Percentiles rank a stretch among this genome's conserved stretches.
These are phyloP conservation scores for Aspergillus uvarum DNA, from an alignment of 2,329 filamentous ascomycete genomes.

Conservation along the genomic window DNA sequence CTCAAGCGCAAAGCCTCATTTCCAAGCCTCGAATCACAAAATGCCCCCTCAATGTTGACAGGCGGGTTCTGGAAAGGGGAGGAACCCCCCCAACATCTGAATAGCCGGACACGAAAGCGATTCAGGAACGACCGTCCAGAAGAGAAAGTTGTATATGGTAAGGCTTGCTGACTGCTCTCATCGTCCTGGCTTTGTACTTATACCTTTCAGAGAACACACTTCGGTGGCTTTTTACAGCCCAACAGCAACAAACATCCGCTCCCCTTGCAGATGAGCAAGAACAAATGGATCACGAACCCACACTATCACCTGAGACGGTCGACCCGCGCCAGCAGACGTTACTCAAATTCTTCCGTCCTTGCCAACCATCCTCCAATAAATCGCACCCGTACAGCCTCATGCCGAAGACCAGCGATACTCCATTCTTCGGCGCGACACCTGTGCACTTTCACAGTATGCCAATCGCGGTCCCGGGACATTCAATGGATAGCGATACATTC, in stretches of 20 bases:
- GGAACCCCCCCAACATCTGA: constrained; percentile 46
- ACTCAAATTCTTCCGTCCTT: constrained; percentile 41
- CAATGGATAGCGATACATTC: constrained; percentile 23
- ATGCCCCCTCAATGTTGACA: constrained; percentile 24
- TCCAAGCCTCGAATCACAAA: constrained; percentile 45
- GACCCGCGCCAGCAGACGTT: constrained; percentile 44
- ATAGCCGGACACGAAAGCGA: constrained; percentile 59
- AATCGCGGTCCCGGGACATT: constrained; percentile 16
- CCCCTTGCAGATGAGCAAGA: constrained; percentile 21
- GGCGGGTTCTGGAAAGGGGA: constrained; percentile 31
- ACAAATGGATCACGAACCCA: constrained; percentile 25
- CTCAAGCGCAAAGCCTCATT: constrained; percentile 61
- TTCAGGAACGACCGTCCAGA: constrained; percentile 59
- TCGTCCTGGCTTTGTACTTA: constrained; percentile 16
- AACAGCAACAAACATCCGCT: constrained; percentile 26
- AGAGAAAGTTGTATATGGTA: constrained; percentile 57
- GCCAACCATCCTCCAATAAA: constrained; percentile 20
- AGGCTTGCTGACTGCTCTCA: constrained; percentile 13
- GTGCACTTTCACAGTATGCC: constrained; percentile 23
- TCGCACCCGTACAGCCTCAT: constrained; percentile 14
- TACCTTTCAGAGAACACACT: constrained; percentile 41
- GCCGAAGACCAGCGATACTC: constrained; percentile 22
- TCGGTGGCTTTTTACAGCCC: constrained; percentile 44
- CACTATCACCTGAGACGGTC: constrained; percentile 27
- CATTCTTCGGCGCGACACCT: constrained; percentile 16